Percentiles rank a stretch among this genome's conserved stretches.
Evolutionary conservation across 1,284 basidiomycete species (phyloP).

Genomic region (Cryptococcus deneoformans): DNA sequence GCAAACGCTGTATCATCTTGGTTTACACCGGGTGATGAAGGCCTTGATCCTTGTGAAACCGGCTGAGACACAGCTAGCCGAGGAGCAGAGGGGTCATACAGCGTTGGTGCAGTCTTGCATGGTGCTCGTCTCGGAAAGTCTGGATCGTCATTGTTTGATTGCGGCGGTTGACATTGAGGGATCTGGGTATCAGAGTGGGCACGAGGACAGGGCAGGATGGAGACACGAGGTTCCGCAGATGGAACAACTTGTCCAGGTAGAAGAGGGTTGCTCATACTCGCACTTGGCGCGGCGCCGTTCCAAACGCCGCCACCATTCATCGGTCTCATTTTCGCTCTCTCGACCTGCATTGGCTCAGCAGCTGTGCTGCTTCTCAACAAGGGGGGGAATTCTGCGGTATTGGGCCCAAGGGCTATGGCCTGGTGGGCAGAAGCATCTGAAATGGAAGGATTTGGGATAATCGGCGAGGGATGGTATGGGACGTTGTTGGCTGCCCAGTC

Average conservation of each 20-base stretch:
- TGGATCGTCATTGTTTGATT: conserved; percentile 19
- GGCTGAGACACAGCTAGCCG: not conserved
- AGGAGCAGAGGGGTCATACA: conserved; percentile 37
- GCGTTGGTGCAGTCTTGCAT: conserved; percentile 15
- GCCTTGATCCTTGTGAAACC: not conserved
- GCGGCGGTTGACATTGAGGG: not conserved
- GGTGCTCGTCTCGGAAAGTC: conserved; percentile 39
- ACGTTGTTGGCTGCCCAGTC: conserved; percentile 48
- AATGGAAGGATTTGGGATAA: conserved; percentile 2
- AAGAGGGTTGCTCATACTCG: not conserved
- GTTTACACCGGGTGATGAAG: not conserved
- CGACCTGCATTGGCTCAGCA: conserved; percentile 46
- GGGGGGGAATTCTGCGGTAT: conserved; percentile 37
- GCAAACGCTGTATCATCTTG: not conserved
- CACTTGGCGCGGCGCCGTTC: conserved; percentile 20
- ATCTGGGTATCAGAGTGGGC: not conserved
- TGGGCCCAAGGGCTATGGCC: conserved; percentile 10
- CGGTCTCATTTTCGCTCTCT: conserved; percentile 30
- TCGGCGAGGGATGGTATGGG: conserved; percentile 41
- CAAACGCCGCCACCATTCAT: conserved; percentile 24
- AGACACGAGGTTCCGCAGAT: not conserved
- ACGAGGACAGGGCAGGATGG: conserved; percentile 6
- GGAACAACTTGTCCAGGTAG: not conserved
- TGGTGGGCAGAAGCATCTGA: conserved; percentile 5
- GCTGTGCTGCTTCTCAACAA: conserved; percentile 24